These are phyloP conservation scores for Claviceps cyperi DNA, from an alignment of 2,329 filamentous ascomycete genomes.

Conservation along the genomic window DNA sequence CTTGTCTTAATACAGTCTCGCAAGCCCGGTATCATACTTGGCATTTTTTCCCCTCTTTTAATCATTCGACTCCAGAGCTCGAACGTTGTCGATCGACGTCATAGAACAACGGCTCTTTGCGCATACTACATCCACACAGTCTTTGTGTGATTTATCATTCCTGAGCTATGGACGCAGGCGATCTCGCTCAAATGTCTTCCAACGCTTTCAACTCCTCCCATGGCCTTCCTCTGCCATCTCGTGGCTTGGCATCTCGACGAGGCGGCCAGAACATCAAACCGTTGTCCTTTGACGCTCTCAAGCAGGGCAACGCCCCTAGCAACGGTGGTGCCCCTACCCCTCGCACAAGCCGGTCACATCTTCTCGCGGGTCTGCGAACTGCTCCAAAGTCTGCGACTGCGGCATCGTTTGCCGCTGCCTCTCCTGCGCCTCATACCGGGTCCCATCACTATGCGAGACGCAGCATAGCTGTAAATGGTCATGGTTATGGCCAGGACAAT, in stretches of 20 bases:
- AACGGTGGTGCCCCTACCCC: conserved; percentile 64
- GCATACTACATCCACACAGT: not conserved
- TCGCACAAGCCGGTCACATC: conserved; percentile 84
- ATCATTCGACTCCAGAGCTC: not conserved
- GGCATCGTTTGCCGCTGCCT: conserved; percentile 56
- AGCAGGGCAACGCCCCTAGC: conserved; percentile 53
- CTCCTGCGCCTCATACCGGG: conserved; percentile 30
- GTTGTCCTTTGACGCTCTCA: conserved; percentile 61
- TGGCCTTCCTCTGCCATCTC: conserved; percentile 60
- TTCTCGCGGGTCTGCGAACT: conserved; percentile 84
- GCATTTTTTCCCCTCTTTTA: not conserved
- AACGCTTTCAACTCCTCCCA: conserved; percentile 59
- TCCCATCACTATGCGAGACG: conserved; percentile 29
- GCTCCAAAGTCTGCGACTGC: conserved; percentile 75
- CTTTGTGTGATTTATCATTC: not conserved
- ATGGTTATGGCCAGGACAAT: conserved; percentile 28
- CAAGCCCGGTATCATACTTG: not conserved
- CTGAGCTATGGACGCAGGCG: conserved; percentile 78
- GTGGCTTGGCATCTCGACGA: conserved; percentile 70
- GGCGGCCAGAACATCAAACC: conserved; percentile 84
- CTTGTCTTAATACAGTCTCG: not conserved
- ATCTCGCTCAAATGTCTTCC: conserved; percentile 98
- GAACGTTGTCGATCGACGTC: not conserved
- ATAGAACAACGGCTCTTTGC: not conserved
- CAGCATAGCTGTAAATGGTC: conserved; percentile 29